Base-by-base conservation (phyloP, 176 grass and related monocot species). In the Avena insularis region DNA sequence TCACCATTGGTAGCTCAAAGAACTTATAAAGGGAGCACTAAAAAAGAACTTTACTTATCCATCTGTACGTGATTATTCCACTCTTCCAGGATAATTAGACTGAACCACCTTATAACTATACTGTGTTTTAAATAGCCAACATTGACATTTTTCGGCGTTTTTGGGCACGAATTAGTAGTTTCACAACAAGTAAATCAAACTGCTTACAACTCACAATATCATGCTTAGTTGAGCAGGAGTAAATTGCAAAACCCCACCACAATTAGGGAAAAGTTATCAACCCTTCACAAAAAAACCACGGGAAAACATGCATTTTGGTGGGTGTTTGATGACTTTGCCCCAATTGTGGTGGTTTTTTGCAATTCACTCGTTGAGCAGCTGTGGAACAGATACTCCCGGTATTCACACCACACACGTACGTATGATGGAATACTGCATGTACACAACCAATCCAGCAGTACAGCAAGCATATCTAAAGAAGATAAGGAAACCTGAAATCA, bases 401-500 rank as follows among this genome's bases (percentile, higher is more conserved):
- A 70, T 53, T n/a, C 23, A 27, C 61, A 65, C 43, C 55, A 87
- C 43, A 88, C 69, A 78, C 21, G 72, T 73, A 63, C 21, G 72
- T 73, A 63, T 49, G 47, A 47, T 54, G 13, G 65, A 83, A 79
- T 83, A 83, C 46, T 51, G 13, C 20, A 82, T 54, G 20, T 35
- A 83, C 45, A 69, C 45, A 17, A 70, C 15, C 9, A 50, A 46
- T 47, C 40, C 36, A 82, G 12, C 64, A 83, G 38, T 80, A 80
- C 40, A 84, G 27, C 60, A 61, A 84, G 57, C 43, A 75, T 75
- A 84, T 58, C 20, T 45, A 71, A 62, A 78, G 20, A 78, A 71
- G n/a, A 64, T 45, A 71, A n/a, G 4, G 49, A 77, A 78, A 81
- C 50, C 66, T 70, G 85, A 82, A 82, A 71, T 68, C 38, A 61